A percentile compares a stretch with the other conserved stretches of the same genome.
These are phyloP conservation scores for Coniochaeta sp. DNA, from an alignment of 2,329 filamentous ascomycete genomes.

Conservation along the genomic window DNA sequence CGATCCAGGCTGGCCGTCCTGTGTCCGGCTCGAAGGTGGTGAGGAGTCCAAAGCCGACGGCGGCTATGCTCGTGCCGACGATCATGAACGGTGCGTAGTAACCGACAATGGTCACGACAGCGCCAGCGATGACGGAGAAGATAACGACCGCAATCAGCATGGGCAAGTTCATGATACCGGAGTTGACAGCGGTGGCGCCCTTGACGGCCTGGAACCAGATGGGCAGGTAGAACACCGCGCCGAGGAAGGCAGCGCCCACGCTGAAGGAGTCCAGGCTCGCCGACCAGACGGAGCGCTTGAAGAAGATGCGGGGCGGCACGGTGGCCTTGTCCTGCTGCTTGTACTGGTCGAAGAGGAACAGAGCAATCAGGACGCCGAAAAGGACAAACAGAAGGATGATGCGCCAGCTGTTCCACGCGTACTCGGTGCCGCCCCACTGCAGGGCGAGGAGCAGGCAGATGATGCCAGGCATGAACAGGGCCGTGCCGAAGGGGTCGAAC, in stretches of 20 bases:
- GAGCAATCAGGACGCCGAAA: slow-evolving; percentile 22
- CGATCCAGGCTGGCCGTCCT: slow-evolving; percentile 26
- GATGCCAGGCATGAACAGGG: slow-evolving; percentile 22
- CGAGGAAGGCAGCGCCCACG: slow-evolving; percentile 21
- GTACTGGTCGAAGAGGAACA: slow-evolving; percentile 27
- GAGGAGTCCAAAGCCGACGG: slow-evolving; percentile 28
- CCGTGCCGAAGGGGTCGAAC: slow-evolving; percentile 19
- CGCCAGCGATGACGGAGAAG: slow-evolving; percentile 20
- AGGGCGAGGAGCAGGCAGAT: slow-evolving; percentile 39
- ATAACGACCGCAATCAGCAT: slow-evolving; percentile 24
- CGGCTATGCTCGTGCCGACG: slow-evolving; percentile 16
- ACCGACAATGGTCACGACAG: slow-evolving; percentile 23
- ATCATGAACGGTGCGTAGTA: slow-evolving; percentile 34
- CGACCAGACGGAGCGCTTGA: slow-evolving; percentile 26
- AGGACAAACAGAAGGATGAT: slow-evolving; percentile 28
- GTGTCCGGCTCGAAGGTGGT: slow-evolving; percentile 27
- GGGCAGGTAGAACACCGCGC: slow-evolving; percentile 25
- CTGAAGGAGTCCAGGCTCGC: slow-evolving; percentile 22
- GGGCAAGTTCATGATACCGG: slow-evolving; percentile 28
- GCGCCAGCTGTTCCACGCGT: slow-evolving; percentile 27
- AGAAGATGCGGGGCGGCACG: slow-evolving; percentile 30
- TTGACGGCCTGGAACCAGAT: slow-evolving; percentile 32
- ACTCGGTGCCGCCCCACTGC: slow-evolving; percentile 36
- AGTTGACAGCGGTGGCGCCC: slow-evolving; percentile 24
- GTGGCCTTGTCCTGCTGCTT: slow-evolving; percentile 30